phyloP scores from a whole-genome alignment of 768 basidiomycete genomes.

The Suillus occidentalis region DNA sequence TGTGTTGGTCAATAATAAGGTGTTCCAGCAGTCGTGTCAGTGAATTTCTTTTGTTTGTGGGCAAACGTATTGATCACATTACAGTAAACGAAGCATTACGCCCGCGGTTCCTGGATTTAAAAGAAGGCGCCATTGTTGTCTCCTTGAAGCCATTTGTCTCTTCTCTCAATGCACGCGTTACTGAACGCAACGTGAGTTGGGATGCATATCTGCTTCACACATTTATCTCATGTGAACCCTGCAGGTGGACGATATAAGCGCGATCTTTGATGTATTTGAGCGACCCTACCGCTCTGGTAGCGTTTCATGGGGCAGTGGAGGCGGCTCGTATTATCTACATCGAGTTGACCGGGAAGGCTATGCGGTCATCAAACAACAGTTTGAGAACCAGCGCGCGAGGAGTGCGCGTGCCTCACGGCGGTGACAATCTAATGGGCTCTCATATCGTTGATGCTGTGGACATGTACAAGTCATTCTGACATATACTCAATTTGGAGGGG shows the following conservation, averaged over 20 bases:
- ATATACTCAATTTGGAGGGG: neutral
- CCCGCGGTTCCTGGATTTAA: constrained; percentile 91
- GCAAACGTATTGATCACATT: constrained; percentile 6
- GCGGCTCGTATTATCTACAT: constrained; percentile 74
- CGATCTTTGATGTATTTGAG: constrained; percentile 79
- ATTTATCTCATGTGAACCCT: constrained; percentile 7
- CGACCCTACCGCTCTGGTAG: constrained; percentile 66
- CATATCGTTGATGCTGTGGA: neutral
- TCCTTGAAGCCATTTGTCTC: constrained; percentile 86
- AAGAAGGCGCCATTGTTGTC: constrained; percentile 88
- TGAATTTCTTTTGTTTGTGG: constrained; percentile 18
- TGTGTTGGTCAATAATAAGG: constrained; percentile 87
- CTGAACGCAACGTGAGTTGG: constrained; percentile 73
- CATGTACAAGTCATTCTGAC: neutral
- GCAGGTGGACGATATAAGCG: constrained; percentile 75
- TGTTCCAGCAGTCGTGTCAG: constrained; percentile 73
- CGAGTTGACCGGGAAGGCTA: constrained; percentile 75
- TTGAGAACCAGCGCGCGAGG: constrained; percentile 48
- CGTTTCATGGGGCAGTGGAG: constrained; percentile 78
- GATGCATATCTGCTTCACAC: neutral
- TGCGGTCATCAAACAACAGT: constrained; percentile 53
- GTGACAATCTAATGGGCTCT: constrained; percentile 7
- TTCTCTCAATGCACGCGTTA: constrained; percentile 67
- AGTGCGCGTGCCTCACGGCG: constrained; percentile 25
- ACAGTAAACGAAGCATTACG: constrained; percentile 85